Conservation (phyloP, 2,329 filamentous ascomycete species). For the Blumeriella jaapii region DNA sequence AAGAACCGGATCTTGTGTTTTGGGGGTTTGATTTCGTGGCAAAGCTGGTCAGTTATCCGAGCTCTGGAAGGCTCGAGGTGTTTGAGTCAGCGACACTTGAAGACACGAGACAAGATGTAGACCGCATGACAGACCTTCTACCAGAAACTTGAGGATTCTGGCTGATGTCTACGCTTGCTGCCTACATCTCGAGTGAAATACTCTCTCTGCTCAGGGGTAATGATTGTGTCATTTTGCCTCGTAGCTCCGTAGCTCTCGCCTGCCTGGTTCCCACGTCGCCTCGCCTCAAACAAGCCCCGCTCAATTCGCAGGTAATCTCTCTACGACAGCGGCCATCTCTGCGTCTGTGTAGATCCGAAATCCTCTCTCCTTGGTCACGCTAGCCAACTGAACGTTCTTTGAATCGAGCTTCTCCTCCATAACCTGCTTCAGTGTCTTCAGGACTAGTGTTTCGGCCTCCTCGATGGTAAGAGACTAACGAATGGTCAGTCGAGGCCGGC, state of each 20-base stretch:
- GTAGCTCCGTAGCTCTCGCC: slow-evolving; percentile 9
- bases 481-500: neutral
- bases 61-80: no score
- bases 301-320: slow-evolving; percentile 61
- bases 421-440: slow-evolving; percentile 98
- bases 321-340: slow-evolving; percentile 90
- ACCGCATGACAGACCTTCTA: no score
- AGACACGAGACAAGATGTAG: no score
- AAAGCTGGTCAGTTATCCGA: no score
- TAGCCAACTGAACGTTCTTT: slow-evolving; percentile 97
- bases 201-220: slow-evolving; percentile 5
- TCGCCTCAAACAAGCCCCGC: neutral
- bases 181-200: neutral
- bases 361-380: slow-evolving; percentile 93
- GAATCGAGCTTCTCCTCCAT: slow-evolving; percentile 99
- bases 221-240: slow-evolving; percentile 11
- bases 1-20: neutral
- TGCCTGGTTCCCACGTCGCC: slow-evolving; percentile 2
- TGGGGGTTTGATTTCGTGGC: no score
- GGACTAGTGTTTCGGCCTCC: slow-evolving; percentile 86
- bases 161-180: neutral
- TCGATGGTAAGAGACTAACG: slow-evolving; percentile 70
- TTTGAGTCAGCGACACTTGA: neutral
- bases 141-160: neutral
- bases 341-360: slow-evolving; percentile 98